Percentiles rank a stretch among this genome's conserved stretches.
phyloP scores from a whole-genome alignment of 148 eudicot species.

The Diospyros lotus region DNA sequence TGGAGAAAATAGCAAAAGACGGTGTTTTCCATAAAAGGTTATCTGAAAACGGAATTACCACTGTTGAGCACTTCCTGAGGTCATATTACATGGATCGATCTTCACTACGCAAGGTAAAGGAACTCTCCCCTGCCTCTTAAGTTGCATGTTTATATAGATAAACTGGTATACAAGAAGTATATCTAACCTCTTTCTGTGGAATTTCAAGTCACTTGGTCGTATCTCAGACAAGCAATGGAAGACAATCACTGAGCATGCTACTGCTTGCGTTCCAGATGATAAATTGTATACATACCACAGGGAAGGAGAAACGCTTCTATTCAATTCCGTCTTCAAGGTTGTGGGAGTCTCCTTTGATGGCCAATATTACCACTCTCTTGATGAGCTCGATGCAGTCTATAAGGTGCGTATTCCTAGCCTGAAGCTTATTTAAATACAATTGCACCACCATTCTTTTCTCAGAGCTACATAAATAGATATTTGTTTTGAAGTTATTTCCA shows the following conservation, averaged over 20 bases:
- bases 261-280: conserved; percentile 34
- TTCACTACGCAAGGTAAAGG: conserved; percentile 49
- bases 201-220: conserved; percentile 32
- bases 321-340: conserved; percentile 41
- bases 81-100: conserved; percentile 32
- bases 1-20: conserved; percentile 59
- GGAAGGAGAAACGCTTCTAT: conserved; percentile 27
- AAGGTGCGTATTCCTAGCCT: conserved; percentile 33
- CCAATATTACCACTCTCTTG: conserved; percentile 24
- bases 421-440: background rate
- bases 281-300: conserved; percentile 33
- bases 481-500: background rate
- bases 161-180: background rate
- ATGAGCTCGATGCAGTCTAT: conserved; percentile 24
- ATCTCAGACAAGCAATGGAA: conserved; percentile 43
- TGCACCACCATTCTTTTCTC: background rate
- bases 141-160: background rate
- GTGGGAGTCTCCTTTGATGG: conserved; percentile 42
- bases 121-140: background rate
- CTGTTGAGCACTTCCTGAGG: conserved; percentile 55
- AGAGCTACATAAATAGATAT: background rate
- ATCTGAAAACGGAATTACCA: conserved; percentile 34
- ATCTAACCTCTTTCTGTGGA: background rate
- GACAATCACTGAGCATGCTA: conserved; percentile 42
- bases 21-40: conserved; percentile 57